These are phyloP conservation scores for Thraustochytrium aureum DNA, from an alignment of 352 stramenopile species.

Conservation along the genomic window DNA sequence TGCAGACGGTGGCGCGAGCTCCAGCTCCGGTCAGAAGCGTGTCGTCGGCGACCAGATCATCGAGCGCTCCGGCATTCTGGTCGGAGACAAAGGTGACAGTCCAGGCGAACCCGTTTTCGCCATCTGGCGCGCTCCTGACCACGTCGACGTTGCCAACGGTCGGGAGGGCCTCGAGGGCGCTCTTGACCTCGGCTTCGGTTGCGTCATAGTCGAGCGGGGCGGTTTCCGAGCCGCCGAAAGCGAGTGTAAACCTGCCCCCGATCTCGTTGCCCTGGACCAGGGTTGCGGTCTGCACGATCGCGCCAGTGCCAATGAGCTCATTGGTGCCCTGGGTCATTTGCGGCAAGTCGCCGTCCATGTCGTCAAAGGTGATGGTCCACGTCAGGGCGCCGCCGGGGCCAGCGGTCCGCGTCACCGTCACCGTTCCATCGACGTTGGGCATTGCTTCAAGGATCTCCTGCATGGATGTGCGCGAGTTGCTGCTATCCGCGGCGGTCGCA, in stretches of 20 bases:
- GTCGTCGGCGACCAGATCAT: not conserved
- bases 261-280: constrained; percentile 64
- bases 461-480: constrained; percentile 64
- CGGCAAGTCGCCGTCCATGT: constrained; percentile 62
- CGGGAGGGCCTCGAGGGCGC: constrained; percentile 66
- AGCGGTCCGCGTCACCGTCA: constrained; percentile 67
- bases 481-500: constrained; percentile 58
- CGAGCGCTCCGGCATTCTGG: not conserved
- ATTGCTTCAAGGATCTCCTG: constrained; percentile 74
- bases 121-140: constrained; percentile 15
- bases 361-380: constrained; percentile 91
- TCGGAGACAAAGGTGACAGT: constrained; percentile 53
- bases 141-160: constrained; percentile 72
- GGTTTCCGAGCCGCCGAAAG: constrained; percentile 65
- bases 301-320: constrained; percentile 65
- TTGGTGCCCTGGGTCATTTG: constrained; percentile 60
- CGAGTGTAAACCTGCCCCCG: constrained; percentile 67
- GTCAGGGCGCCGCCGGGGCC: constrained; percentile 78
- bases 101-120: constrained; percentile 7
- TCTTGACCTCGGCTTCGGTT: constrained; percentile 69
- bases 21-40: not conserved
- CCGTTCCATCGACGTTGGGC: constrained; percentile 68
- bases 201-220: constrained; percentile 73
- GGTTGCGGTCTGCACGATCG: constrained; percentile 54
- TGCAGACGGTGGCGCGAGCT: constrained; percentile 64